Evolutionary conservation across 139 green algal species (phyloP).

Genomic region (Pycnococcus provasolii): DNA sequence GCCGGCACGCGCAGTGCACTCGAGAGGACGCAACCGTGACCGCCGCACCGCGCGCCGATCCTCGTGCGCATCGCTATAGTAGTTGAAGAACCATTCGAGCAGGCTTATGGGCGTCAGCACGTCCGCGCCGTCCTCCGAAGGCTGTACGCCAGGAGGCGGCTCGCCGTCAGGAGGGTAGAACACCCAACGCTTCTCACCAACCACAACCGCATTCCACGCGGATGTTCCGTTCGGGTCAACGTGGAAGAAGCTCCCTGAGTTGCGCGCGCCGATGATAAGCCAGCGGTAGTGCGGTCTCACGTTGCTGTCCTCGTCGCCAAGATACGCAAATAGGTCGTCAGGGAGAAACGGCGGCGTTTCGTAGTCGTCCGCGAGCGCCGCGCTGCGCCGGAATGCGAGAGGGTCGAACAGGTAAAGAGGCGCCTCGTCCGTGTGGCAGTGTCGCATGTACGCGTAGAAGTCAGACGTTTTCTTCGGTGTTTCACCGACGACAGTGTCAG

Average conservation of each 20-base stretch:
- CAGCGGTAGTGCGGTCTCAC: constrained; percentile 68
- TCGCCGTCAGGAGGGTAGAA: constrained; percentile 62
- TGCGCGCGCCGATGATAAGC: constrained; percentile 80
- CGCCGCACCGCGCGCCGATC: neutral
- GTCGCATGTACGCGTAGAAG: too few relatives aligned
- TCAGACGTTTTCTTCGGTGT: too few relatives aligned
- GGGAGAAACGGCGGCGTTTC: constrained; percentile 13
- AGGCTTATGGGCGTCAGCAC: constrained; percentile 76
- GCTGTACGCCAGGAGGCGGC: constrained; percentile 72
- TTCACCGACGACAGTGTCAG: too few relatives aligned
- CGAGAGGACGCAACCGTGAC: constrained; percentile 4
- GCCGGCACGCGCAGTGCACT: constrained; percentile 27
- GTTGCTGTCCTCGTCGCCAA: constrained; percentile 38
- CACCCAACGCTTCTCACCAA: constrained; percentile 83
- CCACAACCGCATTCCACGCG: constrained; percentile 88
- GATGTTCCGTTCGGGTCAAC: constrained; percentile 21
- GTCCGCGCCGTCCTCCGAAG: constrained; percentile 71
- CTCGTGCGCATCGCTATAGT: constrained; percentile 39
- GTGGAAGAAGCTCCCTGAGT: constrained; percentile 63
- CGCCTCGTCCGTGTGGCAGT: neutral
- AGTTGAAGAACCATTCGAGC: constrained; percentile 85
- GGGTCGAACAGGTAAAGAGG: neutral
- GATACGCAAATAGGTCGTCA: constrained; percentile 80
- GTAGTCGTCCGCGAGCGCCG: too few relatives aligned
- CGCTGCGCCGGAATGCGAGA: too few relatives aligned